Percentiles rank a stretch among this genome's conserved stretches.
These are phyloP conservation scores for Polyporus arcularius DNA, from an alignment of 768 basidiomycete species.

Conservation along the genomic window DNA sequence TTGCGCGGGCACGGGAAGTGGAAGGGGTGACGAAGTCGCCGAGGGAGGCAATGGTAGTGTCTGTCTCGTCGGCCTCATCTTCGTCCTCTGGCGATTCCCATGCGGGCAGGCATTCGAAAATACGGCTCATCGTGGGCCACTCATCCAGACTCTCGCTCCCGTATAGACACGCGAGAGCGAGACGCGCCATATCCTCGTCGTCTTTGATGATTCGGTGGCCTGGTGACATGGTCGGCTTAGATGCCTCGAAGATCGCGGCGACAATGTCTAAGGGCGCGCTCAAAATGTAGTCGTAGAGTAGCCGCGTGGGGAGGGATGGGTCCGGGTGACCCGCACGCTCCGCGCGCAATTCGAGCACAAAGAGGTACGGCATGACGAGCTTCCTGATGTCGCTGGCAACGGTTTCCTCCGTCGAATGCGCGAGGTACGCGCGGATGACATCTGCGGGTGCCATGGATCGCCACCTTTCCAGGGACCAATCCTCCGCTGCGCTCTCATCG, in stretches of 20 bases:
- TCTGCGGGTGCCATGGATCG: constrained; percentile 60
- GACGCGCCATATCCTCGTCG: constrained; percentile 81
- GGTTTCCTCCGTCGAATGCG: constrained; percentile 64
- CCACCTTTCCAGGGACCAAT: constrained; percentile 83
- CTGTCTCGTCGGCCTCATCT: constrained; percentile 74
- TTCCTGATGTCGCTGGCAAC: constrained; percentile 68
- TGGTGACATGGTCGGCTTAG: constrained; percentile 81
- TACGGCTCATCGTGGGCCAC: constrained; percentile 84
- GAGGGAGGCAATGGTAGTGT: constrained; percentile 80
- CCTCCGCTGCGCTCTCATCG: constrained; percentile 45
- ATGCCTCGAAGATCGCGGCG: constrained; percentile 82
- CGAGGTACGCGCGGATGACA: constrained; percentile 75
- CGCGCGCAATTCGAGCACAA: constrained; percentile 84
- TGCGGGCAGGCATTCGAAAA: constrained; percentile 96
- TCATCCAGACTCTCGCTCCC: constrained; percentile 70
- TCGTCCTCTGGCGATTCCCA: constrained; percentile 63
- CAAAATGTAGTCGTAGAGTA: constrained; percentile 75
- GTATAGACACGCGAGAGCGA: constrained; percentile 89
- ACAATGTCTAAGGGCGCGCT: constrained; percentile 64
- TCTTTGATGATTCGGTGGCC: constrained; percentile 74
- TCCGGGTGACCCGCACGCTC: constrained; percentile 81
- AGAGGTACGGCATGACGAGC: constrained; percentile 91
- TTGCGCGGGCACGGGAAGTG: constrained; percentile 54
- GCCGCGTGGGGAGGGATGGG: constrained; percentile 58
- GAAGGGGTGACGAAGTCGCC: constrained; percentile 79